Evolutionary conservation across 2,329 filamentous ascomycete genomes (phyloP), one percentile per base, ranked within the genome.

Genomic region (Microcyclosporella mali): DNA sequence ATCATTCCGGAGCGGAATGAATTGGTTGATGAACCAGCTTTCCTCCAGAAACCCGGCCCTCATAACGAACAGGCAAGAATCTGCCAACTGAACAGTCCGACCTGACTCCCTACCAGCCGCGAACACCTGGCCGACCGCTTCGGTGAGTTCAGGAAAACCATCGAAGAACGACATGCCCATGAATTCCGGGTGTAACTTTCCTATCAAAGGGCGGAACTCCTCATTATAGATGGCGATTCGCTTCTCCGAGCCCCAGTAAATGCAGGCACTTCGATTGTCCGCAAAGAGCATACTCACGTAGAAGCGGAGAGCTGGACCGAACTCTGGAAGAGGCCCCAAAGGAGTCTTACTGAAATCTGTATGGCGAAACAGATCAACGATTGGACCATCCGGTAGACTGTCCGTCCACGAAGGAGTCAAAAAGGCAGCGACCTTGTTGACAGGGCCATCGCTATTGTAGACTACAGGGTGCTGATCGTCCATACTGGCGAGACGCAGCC

Each of bases 201-300:
- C 59, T 4, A 62, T 49, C 6, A 63, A 45, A 17, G 60, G 47
- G 4, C 61, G 52, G 17, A 65, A 66, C 1, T 53, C 46, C 27
- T 64, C 59, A 29, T 69, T 69, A 52, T 67, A 67, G 16, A 68
- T 38, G 49, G 65, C 62, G 15, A 55, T 58, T 4, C 21, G 8
- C 57, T 49, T 0, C 3, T 64, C 52, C 3, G 56, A 42, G 3
- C 64, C 63, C 61, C 49, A 59, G 33, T 49, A 55, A 10, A 59
- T 21, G 14, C 43, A 34, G 15, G 48, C 41, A 14, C 18, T 29
- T 28, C 53, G 39, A 27, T 40, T 45, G 36, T 56, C 53, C 14
- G 54, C 41, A 45, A 55, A 52, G 27, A 51, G 21, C 52, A 52
- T 52, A n/a, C 41, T 30, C 16, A 45, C 15, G 33, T 53, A 52